Evolutionary conservation across 2,329 filamentous ascomycete genomes (phyloP).

Genomic region (Sarocladium strictum): DNA sequence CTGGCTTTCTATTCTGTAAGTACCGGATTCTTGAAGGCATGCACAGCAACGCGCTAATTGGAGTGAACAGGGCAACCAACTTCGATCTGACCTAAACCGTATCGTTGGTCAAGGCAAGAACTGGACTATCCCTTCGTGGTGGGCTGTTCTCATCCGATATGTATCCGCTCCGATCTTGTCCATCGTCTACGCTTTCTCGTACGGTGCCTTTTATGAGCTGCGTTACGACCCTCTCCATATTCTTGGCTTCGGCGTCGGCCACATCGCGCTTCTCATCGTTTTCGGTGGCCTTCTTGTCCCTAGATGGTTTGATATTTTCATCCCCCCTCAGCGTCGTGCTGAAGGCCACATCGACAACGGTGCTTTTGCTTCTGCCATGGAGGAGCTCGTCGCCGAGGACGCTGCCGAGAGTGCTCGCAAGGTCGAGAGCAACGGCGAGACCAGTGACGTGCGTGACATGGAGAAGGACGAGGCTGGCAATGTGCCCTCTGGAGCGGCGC

Average conservation of each 20-base stretch:
- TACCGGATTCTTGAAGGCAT: background rate
- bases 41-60: background rate
- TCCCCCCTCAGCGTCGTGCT: constrained; percentile 37
- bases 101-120: constrained; percentile 48
- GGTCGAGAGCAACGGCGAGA: constrained; percentile 8
- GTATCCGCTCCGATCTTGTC: constrained; percentile 41
- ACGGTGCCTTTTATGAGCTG: constrained; percentile 40
- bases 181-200: constrained; percentile 47
- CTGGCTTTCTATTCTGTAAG: constrained; percentile 52
- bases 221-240: constrained; percentile 45
- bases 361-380: constrained; percentile 12
- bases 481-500: background rate
- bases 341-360: constrained; percentile 35
- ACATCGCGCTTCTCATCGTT: constrained; percentile 40
- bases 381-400: constrained; percentile 2
- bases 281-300: constrained; percentile 44
- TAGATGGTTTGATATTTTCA: constrained; percentile 46
- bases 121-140: constrained; percentile 48
- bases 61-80: constrained; percentile 43
- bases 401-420: constrained; percentile 5
- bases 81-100: constrained; percentile 47
- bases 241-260: constrained; percentile 41
- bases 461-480: constrained; percentile 1
- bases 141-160: constrained; percentile 44
- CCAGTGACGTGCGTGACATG: background rate